These are phyloP conservation scores for Aspergillus japonicus DNA, from an alignment of 2,329 filamentous ascomycete species.

Conservation along the genomic window DNA sequence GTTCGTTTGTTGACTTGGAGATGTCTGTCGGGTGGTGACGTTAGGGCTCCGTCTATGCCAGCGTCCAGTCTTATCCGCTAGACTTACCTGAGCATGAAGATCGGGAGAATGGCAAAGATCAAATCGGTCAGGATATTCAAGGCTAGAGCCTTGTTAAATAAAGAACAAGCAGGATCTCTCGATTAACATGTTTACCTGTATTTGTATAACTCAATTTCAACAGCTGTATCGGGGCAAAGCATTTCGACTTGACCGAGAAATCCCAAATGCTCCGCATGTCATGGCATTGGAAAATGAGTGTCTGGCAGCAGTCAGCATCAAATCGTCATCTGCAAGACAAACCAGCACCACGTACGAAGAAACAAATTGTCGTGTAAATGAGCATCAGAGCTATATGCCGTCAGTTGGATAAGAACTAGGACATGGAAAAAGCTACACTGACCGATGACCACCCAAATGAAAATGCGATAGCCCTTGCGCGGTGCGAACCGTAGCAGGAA, in stretches of 20 bases:
- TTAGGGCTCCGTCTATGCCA: background rate
- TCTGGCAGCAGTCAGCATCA: constrained; percentile 30
- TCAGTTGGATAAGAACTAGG: constrained; percentile 23
- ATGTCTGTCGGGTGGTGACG: constrained; percentile 14
- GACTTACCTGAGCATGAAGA: constrained; percentile 39
- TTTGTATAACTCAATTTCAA: constrained; percentile 48
- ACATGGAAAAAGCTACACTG: constrained; percentile 1
- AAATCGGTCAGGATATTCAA: constrained; percentile 45
- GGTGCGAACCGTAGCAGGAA: constrained; percentile 45
- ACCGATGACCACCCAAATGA: constrained; percentile 42
- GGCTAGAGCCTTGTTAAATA: background rate
- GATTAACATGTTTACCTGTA: constrained; percentile 17
- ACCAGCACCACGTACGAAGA: constrained; percentile 12
- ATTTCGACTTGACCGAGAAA: constrained; percentile 36
- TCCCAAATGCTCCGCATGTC: constrained; percentile 51
- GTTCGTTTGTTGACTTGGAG: constrained; percentile 40
- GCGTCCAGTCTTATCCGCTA: too few relatives aligned
- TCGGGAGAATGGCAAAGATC: constrained; percentile 41
- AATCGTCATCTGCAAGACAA: constrained; percentile 27
- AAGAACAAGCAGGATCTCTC: too few relatives aligned
- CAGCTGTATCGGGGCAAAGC: constrained; percentile 44
- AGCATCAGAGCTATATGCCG: constrained; percentile 15
- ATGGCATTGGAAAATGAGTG: constrained; percentile 50
- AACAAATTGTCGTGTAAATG: constrained; percentile 20
- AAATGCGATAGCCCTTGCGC: constrained; percentile 34